phyloP scores from a whole-genome alignment of 1,284 basidiomycete genomes.

The Termitomyces sp. region DNA sequence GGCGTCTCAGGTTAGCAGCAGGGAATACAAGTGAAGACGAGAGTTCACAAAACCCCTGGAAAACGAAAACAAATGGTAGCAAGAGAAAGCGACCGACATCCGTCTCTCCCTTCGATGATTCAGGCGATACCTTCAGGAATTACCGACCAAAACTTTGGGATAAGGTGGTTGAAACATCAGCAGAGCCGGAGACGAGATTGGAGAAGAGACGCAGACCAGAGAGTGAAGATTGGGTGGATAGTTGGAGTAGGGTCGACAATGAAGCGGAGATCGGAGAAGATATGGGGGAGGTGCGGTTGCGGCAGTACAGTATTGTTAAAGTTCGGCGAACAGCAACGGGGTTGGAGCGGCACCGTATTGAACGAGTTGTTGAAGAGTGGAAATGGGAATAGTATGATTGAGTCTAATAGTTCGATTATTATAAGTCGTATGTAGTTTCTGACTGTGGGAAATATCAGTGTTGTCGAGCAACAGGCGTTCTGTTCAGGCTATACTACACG shows the following conservation, averaged over 20 bases:
- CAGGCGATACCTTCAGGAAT: constrained; percentile 47
- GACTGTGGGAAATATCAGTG: constrained; percentile 20
- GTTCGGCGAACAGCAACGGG: constrained; percentile 52
- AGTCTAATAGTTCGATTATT: not conserved
- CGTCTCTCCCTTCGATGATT: constrained; percentile 24
- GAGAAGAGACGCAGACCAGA: constrained; percentile 31
- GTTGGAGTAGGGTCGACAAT: constrained; percentile 12
- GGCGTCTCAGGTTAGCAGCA: constrained; percentile 65
- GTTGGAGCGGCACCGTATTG: constrained; percentile 65
- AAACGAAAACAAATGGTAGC: constrained; percentile 27
- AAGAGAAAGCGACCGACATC: constrained; percentile 55
- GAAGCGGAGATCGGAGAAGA: constrained; percentile 30
- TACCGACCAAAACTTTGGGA: constrained; percentile 69
- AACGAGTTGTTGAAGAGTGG: constrained; percentile 65
- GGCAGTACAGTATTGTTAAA: constrained; percentile 50
- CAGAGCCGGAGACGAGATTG: constrained; percentile 34
- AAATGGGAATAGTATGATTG: constrained; percentile 37
- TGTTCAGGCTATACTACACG: not conserved
- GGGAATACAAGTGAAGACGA: constrained; percentile 73
- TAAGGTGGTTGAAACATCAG: constrained; percentile 37
- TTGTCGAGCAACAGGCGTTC: not conserved
- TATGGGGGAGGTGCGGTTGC: constrained; percentile 42
- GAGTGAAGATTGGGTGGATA: constrained; percentile 21
- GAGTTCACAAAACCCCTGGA: constrained; percentile 26
- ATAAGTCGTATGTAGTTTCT: not conserved